phyloP scores from a whole-genome alignment of 345 rosid species.

The Acer negundo region DNA sequence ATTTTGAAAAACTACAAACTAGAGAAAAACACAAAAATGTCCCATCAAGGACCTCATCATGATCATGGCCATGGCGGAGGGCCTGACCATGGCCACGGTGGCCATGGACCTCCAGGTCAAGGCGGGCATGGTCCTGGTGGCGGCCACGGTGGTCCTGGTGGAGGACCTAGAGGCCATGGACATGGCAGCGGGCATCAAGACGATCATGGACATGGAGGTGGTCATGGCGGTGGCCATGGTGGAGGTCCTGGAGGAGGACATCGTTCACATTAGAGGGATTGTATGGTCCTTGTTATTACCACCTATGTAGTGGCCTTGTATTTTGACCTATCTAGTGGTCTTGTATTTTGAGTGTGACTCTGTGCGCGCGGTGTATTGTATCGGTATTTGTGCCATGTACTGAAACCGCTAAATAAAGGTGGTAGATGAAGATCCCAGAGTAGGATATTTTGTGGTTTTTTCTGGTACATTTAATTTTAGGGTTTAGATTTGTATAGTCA shows the following conservation, averaged over 20 bases:
- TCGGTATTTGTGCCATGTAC: neutral
- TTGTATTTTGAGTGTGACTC: neutral
- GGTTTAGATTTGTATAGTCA: too few species aligned
- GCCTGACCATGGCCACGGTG: neutral
- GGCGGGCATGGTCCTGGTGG: conserved; percentile 2
- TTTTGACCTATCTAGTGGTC: neutral
- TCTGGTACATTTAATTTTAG: too few species aligned
- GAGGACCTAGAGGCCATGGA: neutral
- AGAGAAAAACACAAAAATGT: neutral
- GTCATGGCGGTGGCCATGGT: conserved; percentile 9
- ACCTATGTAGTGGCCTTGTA: neutral
- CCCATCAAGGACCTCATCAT: conserved; percentile 12
- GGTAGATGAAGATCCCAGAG: neutral
- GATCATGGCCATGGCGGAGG: conserved; percentile 1
- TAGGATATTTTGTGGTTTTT: too few species aligned
- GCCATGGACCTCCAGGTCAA: neutral
- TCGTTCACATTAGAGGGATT: neutral
- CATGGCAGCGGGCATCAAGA: neutral
- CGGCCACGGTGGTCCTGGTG: neutral
- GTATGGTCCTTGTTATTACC: neutral
- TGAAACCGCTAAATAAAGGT: neutral
- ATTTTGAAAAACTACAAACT: neutral
- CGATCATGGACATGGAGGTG: neutral
- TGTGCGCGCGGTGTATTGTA: neutral
- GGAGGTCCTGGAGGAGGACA: neutral